phyloP scores from a whole-genome alignment of 1,284 basidiomycete genomes.

The Marasmius fiardii region DNA sequence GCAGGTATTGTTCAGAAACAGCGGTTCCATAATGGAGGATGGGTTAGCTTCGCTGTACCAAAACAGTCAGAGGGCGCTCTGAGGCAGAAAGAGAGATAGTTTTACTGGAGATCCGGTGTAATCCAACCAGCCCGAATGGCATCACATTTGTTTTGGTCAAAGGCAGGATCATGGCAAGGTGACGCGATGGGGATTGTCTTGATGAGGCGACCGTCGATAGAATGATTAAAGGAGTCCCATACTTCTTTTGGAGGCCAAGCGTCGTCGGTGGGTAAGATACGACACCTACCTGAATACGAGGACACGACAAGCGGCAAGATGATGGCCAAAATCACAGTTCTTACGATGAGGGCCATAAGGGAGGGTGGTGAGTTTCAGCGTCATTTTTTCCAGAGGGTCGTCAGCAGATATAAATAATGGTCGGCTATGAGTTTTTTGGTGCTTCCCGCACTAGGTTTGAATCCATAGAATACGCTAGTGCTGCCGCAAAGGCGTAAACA shows the following conservation, averaged over 20 bases:
- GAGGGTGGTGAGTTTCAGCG: too few relatives aligned
- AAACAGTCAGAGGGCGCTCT: not conserved
- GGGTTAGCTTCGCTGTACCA: slow-evolving; percentile 4
- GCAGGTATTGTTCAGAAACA: slow-evolving; percentile 22
- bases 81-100: not conserved
- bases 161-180: slow-evolving; percentile 17
- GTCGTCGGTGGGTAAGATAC: slow-evolving; percentile 6
- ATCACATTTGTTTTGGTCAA: slow-evolving; percentile 9
- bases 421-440: too few relatives aligned
- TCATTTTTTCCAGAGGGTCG: too few relatives aligned
- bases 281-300: too few relatives aligned
- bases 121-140: slow-evolving; percentile 13
- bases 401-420: too few relatives aligned
- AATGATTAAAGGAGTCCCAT: slow-evolving; percentile 21
- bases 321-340: too few relatives aligned
- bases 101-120: slow-evolving; percentile 15
- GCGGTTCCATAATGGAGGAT: slow-evolving; percentile 13
- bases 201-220: slow-evolving; percentile 21
- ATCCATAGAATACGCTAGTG: too few relatives aligned
- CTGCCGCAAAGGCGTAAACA: too few relatives aligned
- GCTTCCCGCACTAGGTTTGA: too few relatives aligned
- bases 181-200: slow-evolving; percentile 18
- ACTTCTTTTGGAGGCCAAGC: slow-evolving; percentile 17
- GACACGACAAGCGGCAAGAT: too few relatives aligned
- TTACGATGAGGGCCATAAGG: too few relatives aligned